Evolutionary conservation across 768 basidiomycete genomes (phyloP).

Genomic region (Rhodocollybia butyracea): DNA sequence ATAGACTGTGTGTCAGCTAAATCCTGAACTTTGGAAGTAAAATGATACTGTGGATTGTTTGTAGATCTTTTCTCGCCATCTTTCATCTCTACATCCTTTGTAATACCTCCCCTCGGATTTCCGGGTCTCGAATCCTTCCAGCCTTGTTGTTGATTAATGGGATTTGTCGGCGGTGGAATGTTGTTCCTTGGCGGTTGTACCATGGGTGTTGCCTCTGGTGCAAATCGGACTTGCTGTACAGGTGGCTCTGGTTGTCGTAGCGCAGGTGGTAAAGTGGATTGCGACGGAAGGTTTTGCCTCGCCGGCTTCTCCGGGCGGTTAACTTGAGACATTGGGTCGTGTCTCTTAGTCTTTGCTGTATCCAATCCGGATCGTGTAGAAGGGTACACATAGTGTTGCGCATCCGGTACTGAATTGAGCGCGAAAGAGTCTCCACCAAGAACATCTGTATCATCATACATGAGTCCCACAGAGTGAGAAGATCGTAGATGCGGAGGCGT

Average conservation of each 20-base stretch:
- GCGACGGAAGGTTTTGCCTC: not conserved
- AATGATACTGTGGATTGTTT: not conserved
- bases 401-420: not conserved
- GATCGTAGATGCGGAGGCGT: not conserved
- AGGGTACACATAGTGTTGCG: not conserved
- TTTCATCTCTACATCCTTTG: not conserved
- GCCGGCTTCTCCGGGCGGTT: not conserved
- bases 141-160: conserved; percentile 6
- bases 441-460: not conserved
- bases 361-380: not conserved
- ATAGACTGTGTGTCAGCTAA: not conserved
- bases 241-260: not conserved
- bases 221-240: not conserved
- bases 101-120: not conserved
- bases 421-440: not conserved
- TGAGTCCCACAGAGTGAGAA: not conserved
- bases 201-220: not conserved
- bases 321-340: not conserved
- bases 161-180: not conserved
- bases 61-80: not conserved
- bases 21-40: not conserved
- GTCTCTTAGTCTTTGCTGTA: not conserved
- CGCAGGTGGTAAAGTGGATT: not conserved
- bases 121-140: conserved; percentile 6
- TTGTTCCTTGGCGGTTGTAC: not conserved